phyloP scores from a whole-genome alignment of 495 filamentous ascomycete species.

The Neurospora sp. region DNA sequence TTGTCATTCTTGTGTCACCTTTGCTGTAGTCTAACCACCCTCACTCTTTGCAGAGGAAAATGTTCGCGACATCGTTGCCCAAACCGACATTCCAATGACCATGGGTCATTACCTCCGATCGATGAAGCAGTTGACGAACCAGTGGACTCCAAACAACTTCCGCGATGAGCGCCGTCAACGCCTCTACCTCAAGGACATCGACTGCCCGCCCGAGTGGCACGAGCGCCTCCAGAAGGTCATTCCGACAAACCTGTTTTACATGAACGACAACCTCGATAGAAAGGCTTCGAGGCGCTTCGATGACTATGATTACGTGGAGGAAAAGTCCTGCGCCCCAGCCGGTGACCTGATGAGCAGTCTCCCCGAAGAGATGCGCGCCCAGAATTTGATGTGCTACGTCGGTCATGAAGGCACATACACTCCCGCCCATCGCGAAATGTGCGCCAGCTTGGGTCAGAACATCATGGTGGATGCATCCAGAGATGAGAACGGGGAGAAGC shows the following conservation, averaged over 20 bases:
- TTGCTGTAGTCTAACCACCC: background rate
- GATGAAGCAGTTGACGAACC: conserved; percentile 64
- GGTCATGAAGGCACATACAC: conserved; percentile 97
- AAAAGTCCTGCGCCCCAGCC: conserved; percentile 34
- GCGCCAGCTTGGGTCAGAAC: conserved; percentile 88
- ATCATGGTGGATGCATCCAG: conserved; percentile 92
- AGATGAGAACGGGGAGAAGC: conserved; percentile 56
- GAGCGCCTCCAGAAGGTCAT: conserved; percentile 66
- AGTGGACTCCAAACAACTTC: conserved; percentile 58
- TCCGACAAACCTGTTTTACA: conserved; percentile 70
- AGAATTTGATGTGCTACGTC: conserved; percentile 97
- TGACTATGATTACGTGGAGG: conserved; percentile 39
- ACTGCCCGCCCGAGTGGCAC: conserved; percentile 78
- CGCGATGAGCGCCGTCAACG: conserved; percentile 64
- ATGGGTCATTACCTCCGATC: conserved; percentile 82
- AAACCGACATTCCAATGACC: conserved; percentile 64
- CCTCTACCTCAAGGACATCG: conserved; percentile 91
- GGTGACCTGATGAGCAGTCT: conserved; percentile 93
- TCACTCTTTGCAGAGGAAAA: conserved; percentile 36
- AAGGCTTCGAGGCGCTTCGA: conserved; percentile 33
- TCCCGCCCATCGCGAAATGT: conserved; percentile 95
- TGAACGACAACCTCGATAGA: conserved; percentile 59
- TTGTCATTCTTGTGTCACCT: background rate
- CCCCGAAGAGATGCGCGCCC: conserved; percentile 73
- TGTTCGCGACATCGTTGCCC: conserved; percentile 63